Evolutionary conservation across 805 yeast species (phyloP).

Genomic region (Metschnikowia kunwiensis): DNA sequence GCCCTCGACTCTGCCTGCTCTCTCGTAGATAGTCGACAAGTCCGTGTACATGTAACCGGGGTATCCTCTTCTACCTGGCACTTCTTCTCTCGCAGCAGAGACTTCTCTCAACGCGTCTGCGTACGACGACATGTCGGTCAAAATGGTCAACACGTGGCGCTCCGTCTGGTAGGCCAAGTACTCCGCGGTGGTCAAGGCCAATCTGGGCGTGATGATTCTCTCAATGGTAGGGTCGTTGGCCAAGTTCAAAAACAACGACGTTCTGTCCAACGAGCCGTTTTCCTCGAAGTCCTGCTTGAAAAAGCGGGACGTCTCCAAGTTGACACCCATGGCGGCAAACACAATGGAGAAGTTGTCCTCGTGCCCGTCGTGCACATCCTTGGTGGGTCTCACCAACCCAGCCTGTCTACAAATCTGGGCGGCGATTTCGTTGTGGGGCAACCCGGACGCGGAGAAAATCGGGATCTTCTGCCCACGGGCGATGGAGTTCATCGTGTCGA

Average conservation of each 20-base stretch:
- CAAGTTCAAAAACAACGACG: constrained; percentile 91
- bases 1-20: constrained; percentile 99
- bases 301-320: constrained; percentile 96
- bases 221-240: constrained; percentile 99
- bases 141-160: constrained; percentile 95
- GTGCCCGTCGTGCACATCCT: constrained; percentile 99
- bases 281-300: constrained; percentile 99
- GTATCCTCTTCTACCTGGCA: constrained; percentile 99
- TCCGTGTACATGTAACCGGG: constrained; percentile 99
- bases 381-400: constrained; percentile 97
- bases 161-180: constrained; percentile 98
- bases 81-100: constrained; percentile 99
- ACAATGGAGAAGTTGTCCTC: constrained; percentile 99
- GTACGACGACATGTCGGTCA: constrained; percentile 99
- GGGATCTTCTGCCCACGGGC: constrained; percentile 99
- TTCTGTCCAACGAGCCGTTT: constrained; percentile 97
- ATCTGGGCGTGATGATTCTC: constrained; percentile 98
- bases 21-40: constrained; percentile 97
- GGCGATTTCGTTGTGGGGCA: constrained; percentile 99
- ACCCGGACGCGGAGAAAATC: constrained; percentile 97
- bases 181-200: constrained; percentile 98
- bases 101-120: constrained; percentile 99
- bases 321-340: constrained; percentile 99
- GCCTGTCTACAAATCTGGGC: constrained; percentile 99
- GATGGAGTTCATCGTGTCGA: constrained; percentile 98